Conservation (phyloP, 164 flowering plant species). For the Liriodendron chinense region DNA sequence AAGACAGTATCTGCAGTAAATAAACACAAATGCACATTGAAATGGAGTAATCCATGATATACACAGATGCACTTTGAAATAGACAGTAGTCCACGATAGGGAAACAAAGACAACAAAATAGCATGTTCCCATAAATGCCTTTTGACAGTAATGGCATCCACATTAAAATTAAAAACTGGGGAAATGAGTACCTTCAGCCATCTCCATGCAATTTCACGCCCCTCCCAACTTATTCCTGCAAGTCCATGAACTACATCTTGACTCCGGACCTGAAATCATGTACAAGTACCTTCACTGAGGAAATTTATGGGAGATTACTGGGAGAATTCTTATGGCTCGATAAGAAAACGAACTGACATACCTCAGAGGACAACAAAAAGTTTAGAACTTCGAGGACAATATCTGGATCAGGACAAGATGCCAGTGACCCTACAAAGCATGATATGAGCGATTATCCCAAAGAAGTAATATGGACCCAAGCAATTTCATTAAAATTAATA, state of each 20-base stretch:
- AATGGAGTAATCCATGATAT: no score
- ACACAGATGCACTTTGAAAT: no score
- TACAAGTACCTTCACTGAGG: neutral
- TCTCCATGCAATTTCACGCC: conserved; percentile 85
- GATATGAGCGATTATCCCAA: neutral
- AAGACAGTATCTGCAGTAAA: no score
- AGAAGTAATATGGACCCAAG: neutral
- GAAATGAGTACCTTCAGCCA: conserved; percentile 73
- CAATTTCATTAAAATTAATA: conserved; percentile 12
- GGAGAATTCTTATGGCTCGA: neutral
- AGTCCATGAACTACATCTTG: conserved; percentile 89
- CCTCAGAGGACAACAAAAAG: conserved; percentile 82
- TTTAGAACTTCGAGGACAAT: conserved; percentile 76
- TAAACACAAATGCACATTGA: no score
- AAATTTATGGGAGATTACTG: neutral
- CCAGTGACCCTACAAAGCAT: conserved; percentile 36
- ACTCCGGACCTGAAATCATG: conserved; percentile 16
- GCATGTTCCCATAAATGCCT: no score
- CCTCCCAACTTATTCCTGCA: conserved; percentile 56
- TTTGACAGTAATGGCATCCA: no score
- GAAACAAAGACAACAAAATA: no score
- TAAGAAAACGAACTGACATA: conserved; percentile 18
- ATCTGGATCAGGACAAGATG: conserved; percentile 68
- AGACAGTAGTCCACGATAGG: no score
- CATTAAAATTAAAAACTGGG: neutral